Evolutionary conservation across 2,329 filamentous ascomycete species (phyloP).

Genomic region (Lasiodiplodia gonubiensis): DNA sequence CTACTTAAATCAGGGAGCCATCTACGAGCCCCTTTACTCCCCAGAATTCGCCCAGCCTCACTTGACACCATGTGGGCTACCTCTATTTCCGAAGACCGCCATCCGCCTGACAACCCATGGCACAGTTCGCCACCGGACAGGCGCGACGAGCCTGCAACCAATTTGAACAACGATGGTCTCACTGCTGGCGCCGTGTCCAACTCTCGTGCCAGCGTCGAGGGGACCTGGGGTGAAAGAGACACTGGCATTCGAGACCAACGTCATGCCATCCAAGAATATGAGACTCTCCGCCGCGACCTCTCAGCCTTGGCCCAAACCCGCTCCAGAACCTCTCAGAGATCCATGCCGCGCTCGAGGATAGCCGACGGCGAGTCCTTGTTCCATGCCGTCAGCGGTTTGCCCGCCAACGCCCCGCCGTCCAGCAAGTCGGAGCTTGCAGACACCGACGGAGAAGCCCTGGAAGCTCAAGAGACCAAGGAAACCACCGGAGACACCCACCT

Average conservation of each 20-base stretch:
- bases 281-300: conserved; percentile 62
- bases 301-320: conserved; percentile 53
- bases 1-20: conserved; percentile 4
- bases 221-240: conserved; percentile 69
- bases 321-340: not conserved
- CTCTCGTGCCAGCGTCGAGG: conserved; percentile 46
- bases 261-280: conserved; percentile 64
- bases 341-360: not conserved
- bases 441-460: conserved; percentile 34
- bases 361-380: conserved; percentile 6
- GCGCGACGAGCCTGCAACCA: conserved; percentile 33
- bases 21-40: not conserved
- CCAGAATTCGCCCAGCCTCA: not conserved
- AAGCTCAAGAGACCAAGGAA: conserved; percentile 39
- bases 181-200: conserved; percentile 30
- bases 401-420: not conserved
- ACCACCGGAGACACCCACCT: conserved; percentile 33
- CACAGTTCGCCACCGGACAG: conserved; percentile 37
- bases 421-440: conserved; percentile 23
- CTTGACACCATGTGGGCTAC: conserved; percentile 34
- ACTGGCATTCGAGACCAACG: conserved; percentile 59
- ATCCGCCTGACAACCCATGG: conserved; percentile 41
- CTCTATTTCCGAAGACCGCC: conserved; percentile 30
- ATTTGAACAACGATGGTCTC: conserved; percentile 16
- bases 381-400: conserved; percentile 33